Evolutionary conservation across 1,284 basidiomycete genomes (phyloP), one percentile per base, ranked within the genome.

Genomic region (Ganoderma resinaceum): DNA sequence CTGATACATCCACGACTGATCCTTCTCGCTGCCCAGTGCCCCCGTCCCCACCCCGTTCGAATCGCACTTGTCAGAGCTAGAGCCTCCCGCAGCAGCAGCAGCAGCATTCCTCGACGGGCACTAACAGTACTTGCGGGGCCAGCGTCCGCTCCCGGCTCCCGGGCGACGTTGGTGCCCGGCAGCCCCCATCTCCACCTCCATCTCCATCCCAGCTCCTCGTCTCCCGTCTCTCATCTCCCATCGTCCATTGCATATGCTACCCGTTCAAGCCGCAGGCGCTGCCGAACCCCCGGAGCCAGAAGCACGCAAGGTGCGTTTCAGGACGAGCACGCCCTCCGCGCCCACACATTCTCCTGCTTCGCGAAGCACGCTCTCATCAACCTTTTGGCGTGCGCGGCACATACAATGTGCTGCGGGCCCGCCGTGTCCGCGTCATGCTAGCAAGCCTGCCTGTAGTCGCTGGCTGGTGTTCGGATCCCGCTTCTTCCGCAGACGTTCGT

Each of bases 341-440:
- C 23, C 1, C 23, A 49, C 26, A 29, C 31, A 18, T 55, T 33
- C 29, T 55, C 7, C 29, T 18, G 31, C 52, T 55, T 55, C 52
- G 52, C 52, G 52, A 55, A 55, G 52, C 31, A 20, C 23, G 29
- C 5, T 18, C n/a, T n/a, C n/a, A n/a, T n/a, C 9, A 55, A 52
- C 46, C 11, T 52, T 52, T 52, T 52, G 46, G 46, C 46, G 52
- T 55, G 14, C 31, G 52, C 52, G 52, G 52, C 14, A 55, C 52
- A 55, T 55, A 18, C 3, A 18, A 55, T 55, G 8, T 55, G 52
- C 52, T 31, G 52, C 26, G 16, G 23, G 12, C 11, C 4, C 46
- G 23, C 9, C 23, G 11, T 52, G 14, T n/a, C n/a, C n/a, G n/a
- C n/a, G n/a, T n/a, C n/a, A n/a, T n/a, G n/a, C n/a, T n/a, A n/a